Percentiles rank a stretch among this genome's conserved stretches.
These are phyloP conservation scores for Globisporangium solare DNA, from an alignment of 352 stramenopile species.

Conservation along the genomic window DNA sequence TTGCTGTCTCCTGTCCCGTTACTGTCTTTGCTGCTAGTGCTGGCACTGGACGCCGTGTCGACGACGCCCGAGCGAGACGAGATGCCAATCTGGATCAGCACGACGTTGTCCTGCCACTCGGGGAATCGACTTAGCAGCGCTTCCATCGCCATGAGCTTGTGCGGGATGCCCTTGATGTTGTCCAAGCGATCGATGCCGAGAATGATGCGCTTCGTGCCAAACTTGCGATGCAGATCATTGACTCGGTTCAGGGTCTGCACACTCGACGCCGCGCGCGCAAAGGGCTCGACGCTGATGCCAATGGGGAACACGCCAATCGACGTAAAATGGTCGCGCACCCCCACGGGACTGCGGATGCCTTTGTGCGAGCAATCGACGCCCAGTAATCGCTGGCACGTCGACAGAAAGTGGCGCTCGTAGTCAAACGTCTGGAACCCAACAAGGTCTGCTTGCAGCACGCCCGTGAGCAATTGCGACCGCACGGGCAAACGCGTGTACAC, in stretches of 20 bases:
- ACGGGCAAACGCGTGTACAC: conserved; percentile 84
- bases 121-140: conserved; percentile 78
- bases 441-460: conserved; percentile 80
- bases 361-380: conserved; percentile 71
- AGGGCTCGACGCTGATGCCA: conserved; percentile 81
- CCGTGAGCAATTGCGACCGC: conserved; percentile 64
- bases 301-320: conserved; percentile 86
- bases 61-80: conserved; percentile 64
- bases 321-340: conserved; percentile 80
- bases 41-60: conserved; percentile 16
- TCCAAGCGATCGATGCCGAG: conserved; percentile 83
- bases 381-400: conserved; percentile 72
- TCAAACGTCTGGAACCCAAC: conserved; percentile 89
- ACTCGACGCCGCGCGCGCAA: conserved; percentile 58
- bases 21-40: conserved; percentile 11
- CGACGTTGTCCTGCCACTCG: conserved; percentile 93
- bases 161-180: conserved; percentile 87
- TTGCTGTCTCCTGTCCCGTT: conserved; percentile 2
- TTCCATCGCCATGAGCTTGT: conserved; percentile 88
- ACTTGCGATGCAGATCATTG: conserved; percentile 72
- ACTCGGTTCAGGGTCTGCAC: conserved; percentile 52
- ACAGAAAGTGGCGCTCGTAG: conserved; percentile 86
- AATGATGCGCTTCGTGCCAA: conserved; percentile 79
- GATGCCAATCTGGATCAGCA: conserved; percentile 95
- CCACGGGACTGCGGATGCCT: conserved; percentile 63